These are phyloP conservation scores for Wickerhamiella parazyma DNA, from an alignment of 805 yeast genomes.

Conservation along the genomic window DNA sequence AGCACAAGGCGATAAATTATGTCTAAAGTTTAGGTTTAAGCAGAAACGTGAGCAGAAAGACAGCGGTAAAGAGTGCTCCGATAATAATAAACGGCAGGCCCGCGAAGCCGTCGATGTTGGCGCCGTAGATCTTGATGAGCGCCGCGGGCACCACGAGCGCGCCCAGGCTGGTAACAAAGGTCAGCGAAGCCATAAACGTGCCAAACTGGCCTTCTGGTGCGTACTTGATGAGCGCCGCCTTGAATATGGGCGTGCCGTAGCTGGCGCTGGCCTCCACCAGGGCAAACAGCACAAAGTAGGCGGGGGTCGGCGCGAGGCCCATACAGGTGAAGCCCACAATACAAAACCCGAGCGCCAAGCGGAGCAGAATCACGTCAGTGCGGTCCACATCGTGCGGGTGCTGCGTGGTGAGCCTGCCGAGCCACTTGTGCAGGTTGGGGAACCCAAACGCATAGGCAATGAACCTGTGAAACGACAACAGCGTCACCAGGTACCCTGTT, in stretches of 20 bases:
- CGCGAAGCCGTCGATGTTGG: conserved; percentile 15
- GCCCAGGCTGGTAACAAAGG: conserved; percentile 12
- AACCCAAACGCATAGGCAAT: conserved; percentile 20
- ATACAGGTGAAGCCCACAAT: conserved; percentile 19
- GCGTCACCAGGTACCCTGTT: conserved; percentile 23
- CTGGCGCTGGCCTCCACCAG: conserved; percentile 22
- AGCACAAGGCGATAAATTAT: neutral
- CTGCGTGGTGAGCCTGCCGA: conserved; percentile 15
- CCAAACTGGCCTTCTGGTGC: conserved; percentile 22
- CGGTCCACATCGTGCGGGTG: conserved; percentile 15
- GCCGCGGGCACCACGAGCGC: conserved; percentile 15
- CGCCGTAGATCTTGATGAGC: conserved; percentile 17
- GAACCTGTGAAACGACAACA: conserved; percentile 20
- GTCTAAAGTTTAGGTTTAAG: neutral
- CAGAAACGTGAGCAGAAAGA: conserved; percentile 11
- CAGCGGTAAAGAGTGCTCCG: conserved; percentile 8
- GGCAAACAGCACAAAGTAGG: conserved; percentile 18
- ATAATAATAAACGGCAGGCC: conserved; percentile 16
- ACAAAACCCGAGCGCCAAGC: conserved; percentile 18
- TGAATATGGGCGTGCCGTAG: conserved; percentile 21
- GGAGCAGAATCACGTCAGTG: conserved; percentile 17
- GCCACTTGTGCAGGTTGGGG: conserved; percentile 16
- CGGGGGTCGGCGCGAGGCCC: conserved; percentile 15
- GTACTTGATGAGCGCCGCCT: conserved; percentile 22
- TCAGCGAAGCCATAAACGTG: conserved; percentile 22